Evolutionary conservation across 2,329 filamentous ascomycete genomes (phyloP).

Genomic region (Hypoxylon rubiginosum): DNA sequence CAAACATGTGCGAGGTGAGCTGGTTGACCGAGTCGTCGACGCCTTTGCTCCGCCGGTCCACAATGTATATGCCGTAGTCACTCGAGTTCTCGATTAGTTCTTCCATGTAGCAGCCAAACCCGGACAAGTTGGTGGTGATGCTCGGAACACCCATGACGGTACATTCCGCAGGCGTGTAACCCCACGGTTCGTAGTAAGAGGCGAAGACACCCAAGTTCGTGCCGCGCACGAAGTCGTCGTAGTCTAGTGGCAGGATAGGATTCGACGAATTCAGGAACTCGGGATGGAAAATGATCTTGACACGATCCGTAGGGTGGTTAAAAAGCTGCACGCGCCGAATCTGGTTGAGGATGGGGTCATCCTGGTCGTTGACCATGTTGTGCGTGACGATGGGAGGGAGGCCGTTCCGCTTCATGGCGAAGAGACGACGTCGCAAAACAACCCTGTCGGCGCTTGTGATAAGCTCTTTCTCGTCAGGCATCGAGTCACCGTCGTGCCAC

Average conservation of each 20-base stretch:
- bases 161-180: constrained; percentile 97
- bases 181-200: constrained; percentile 99
- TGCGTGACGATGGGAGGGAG: constrained; percentile 97
- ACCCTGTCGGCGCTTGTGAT: constrained; percentile 94
- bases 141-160: constrained; percentile 99
- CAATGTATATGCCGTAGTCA: constrained; percentile 99
- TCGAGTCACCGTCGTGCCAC: constrained; percentile 93
- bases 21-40: constrained; percentile 98
- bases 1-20: constrained; percentile 90
- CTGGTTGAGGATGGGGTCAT: constrained; percentile 96
- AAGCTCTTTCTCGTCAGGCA: constrained; percentile 97
- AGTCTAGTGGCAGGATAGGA: constrained; percentile 94
- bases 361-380: constrained; percentile 95
- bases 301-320: constrained; percentile 93
- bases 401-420: constrained; percentile 93
- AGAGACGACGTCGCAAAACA: constrained; percentile 88
- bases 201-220: constrained; percentile 96
- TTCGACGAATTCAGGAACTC: constrained; percentile 97
- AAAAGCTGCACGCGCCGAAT: constrained; percentile 96
- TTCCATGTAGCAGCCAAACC: constrained; percentile 99
- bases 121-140: constrained; percentile 97
- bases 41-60: constrained; percentile 93
- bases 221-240: constrained; percentile 97
- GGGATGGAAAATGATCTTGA: constrained; percentile 98
- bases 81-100: constrained; percentile 97